phyloP scores from a whole-genome alignment of 2,329 filamentous ascomycete species.

The Aureobasidium leucospermi region DNA sequence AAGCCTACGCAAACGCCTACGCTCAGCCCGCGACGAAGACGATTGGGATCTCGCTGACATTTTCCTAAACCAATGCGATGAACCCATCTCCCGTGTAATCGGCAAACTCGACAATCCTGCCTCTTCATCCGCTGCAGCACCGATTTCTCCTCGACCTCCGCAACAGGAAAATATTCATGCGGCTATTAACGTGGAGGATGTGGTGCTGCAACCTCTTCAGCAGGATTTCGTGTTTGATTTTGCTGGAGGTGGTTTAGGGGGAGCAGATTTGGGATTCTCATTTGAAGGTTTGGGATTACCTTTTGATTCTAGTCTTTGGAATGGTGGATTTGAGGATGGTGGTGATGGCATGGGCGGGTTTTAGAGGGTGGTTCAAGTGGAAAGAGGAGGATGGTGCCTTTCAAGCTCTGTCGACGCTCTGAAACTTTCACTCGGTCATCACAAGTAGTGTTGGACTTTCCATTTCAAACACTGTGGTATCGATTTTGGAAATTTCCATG shows the following conservation, averaged over 20 bases:
- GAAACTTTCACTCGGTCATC: too few relatives aligned
- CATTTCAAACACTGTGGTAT: too few relatives aligned
- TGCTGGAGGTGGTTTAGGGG: not conserved
- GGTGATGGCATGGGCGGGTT: not conserved
- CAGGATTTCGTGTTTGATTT: not conserved
- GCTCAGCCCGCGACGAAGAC: conserved; percentile 1
- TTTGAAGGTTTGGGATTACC: not conserved
- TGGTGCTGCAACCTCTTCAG: not conserved
- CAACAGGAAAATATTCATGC: not conserved
- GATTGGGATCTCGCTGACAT: conserved; percentile 8
- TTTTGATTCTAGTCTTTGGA: conserved; percentile 1
- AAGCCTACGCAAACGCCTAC: not conserved
- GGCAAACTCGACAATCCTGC: not conserved
- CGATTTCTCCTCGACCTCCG: not conserved
- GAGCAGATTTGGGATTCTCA: not conserved
- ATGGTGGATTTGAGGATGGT: not conserved
- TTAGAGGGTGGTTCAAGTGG: too few relatives aligned
- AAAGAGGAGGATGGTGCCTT: too few relatives aligned
- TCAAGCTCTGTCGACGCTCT: too few relatives aligned
- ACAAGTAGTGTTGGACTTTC: too few relatives aligned
- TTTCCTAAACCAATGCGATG: conserved; percentile 13
- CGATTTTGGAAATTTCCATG: too few relatives aligned
- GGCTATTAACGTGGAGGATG: not conserved
- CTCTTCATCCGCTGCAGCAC: not conserved
- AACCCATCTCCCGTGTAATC: conserved; percentile 6